Percentiles rank a stretch among this genome's conserved stretches.
Evolutionary conservation across 306 rosid genomes (phyloP).

Genomic region (Cucurbita moschata): DNA sequence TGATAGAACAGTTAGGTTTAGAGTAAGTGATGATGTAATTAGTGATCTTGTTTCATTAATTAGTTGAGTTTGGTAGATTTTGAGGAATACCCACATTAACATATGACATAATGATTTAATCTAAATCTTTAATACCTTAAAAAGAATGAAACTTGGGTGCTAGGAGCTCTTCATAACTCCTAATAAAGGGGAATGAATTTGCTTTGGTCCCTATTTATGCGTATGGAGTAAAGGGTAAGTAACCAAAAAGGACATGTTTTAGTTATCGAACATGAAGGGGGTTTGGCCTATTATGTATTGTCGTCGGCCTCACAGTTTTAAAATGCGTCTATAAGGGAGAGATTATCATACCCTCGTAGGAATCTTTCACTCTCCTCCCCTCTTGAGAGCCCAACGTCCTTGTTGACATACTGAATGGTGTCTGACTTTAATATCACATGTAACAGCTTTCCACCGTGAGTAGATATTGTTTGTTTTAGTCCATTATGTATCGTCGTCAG

Average conservation of each 20-base stretch:
- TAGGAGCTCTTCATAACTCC: not conserved
- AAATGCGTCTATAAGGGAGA: too few species aligned
- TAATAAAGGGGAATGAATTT: not conserved
- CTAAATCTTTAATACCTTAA: not conserved
- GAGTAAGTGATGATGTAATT: slow-evolving; percentile 20
- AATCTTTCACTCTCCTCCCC: too few species aligned
- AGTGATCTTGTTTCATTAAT: not conserved
- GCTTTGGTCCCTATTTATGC: not conserved
- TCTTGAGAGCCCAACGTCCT: too few species aligned
- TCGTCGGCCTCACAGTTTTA: too few species aligned
- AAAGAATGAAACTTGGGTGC: not conserved
- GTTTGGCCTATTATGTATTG: not conserved
- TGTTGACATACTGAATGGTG: too few species aligned
- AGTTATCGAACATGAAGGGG: not conserved
- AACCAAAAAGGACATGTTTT: not conserved
- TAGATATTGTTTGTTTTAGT: too few species aligned
- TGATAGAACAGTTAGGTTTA: slow-evolving; percentile 9
- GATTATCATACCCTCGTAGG: too few species aligned
- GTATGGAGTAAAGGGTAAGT: not conserved
- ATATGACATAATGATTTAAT: not conserved
- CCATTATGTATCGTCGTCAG: too few species aligned
- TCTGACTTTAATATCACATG: too few species aligned
- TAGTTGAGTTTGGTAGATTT: slow-evolving; percentile 2
- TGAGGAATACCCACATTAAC: not conserved
- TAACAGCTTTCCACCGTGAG: too few species aligned